These are phyloP conservation scores for Tricholoma sp. DNA, from an alignment of 768 basidiomycete genomes.

Conservation along the genomic window DNA sequence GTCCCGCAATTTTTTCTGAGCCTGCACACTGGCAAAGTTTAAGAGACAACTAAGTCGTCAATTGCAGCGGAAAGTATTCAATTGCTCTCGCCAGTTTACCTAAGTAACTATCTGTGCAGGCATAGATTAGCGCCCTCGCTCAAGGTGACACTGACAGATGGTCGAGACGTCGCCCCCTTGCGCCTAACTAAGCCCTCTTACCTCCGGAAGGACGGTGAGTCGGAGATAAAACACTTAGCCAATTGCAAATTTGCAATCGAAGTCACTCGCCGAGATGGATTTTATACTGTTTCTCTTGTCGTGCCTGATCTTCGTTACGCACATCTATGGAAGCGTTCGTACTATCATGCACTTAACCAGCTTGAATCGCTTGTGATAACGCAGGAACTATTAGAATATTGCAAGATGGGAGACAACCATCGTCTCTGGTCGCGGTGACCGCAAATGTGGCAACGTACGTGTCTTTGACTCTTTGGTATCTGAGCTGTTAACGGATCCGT, in stretches of 20 bases:
- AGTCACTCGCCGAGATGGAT: not conserved
- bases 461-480: not conserved
- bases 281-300: not conserved
- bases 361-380: not conserved
- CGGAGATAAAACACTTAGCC: not conserved
- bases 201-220: not conserved
- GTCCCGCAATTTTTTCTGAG: too few relatives aligned
- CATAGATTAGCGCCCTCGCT: too few relatives aligned
- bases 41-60: too few relatives aligned
- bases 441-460: not conserved
- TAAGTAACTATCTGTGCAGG: too few relatives aligned
- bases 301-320: not conserved
- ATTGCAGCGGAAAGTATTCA: too few relatives aligned
- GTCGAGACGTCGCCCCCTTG: too few relatives aligned
- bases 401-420: not conserved
- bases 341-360: not conserved
- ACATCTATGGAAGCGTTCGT: not conserved
- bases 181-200: not conserved
- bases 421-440: not conserved
- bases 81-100: too few relatives aligned
- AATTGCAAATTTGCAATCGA: too few relatives aligned
- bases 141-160: too few relatives aligned
- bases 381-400: not conserved
- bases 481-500: not conserved
- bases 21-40: too few relatives aligned